Conservation (phyloP, 1,139 yeast genomes). For the Petasospora rhodanensis region DNA sequence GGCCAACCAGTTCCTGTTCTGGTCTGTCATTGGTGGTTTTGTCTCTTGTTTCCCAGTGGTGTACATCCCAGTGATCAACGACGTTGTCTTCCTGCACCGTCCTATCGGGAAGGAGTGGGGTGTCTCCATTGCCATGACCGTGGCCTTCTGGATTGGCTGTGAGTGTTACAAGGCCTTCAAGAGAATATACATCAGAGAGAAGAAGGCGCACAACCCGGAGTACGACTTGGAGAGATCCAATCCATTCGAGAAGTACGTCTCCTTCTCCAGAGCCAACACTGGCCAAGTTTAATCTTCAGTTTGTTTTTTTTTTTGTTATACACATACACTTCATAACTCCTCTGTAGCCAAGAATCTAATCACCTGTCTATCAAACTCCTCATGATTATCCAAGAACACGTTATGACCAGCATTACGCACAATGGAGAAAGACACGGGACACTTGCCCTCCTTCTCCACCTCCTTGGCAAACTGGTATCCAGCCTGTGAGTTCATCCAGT, state of each 20-base stretch:
- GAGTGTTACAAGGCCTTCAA: constrained; percentile 68
- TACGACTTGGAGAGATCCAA: constrained; percentile 56
- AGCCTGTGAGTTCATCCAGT: constrained; percentile 81
- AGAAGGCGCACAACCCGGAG: constrained; percentile 51
- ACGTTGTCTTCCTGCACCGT: constrained; percentile 68
- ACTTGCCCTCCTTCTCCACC: constrained; percentile 19
- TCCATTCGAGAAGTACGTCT: constrained; percentile 60
- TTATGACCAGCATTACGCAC: constrained; percentile 71
- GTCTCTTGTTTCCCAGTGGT: constrained; percentile 75
- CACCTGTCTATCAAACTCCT: constrained; percentile 50
- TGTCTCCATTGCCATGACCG: constrained; percentile 59
- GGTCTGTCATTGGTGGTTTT: constrained; percentile 76
- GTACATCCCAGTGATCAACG: constrained; percentile 83
- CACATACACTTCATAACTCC: no score
- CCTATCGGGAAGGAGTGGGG: constrained; percentile 86
- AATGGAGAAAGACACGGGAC: constrained; percentile 32
- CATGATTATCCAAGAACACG: constrained; percentile 68
- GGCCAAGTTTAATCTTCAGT: constrained; percentile 17
- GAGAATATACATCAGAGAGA: constrained; percentile 48
- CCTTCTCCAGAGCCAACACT: constrained; percentile 43
- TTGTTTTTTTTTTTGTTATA: no score
- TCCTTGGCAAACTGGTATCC: constrained; percentile 40
- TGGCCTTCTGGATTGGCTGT: constrained; percentile 54
- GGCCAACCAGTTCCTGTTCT: constrained; percentile 73
- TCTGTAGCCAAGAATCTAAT: constrained; percentile 42